Evolutionary conservation across 2,329 filamentous ascomycete species (phyloP).

Genomic region (Talaromyces sp.): DNA sequence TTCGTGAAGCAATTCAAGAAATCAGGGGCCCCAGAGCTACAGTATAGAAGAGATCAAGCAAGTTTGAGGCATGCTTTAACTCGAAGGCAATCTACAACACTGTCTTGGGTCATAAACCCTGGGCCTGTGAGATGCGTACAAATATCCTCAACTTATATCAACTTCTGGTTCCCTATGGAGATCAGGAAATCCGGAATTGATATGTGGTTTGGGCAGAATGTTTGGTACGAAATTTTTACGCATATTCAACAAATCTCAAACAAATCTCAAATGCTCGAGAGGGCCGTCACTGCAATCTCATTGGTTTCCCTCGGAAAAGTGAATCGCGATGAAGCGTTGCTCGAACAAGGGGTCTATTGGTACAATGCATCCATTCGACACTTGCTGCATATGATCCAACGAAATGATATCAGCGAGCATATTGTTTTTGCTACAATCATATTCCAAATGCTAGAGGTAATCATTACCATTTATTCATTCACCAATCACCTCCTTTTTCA

Average conservation of each 20-base stretch:
- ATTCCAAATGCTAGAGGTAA: background rate
- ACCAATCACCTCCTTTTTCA: background rate
- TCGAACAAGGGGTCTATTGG: background rate
- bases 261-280: background rate
- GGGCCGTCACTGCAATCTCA: background rate
- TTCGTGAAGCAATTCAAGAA: background rate
- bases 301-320: background rate
- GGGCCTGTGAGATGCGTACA: background rate
- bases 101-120: background rate
- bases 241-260: background rate
- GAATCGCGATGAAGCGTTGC: background rate
- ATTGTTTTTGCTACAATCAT: background rate
- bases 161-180: background rate
- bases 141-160: background rate
- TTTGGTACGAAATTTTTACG: background rate
- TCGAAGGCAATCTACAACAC: background rate
- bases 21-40: background rate
- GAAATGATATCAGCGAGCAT: background rate
- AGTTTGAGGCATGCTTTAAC: background rate
- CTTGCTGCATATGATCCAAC: background rate
- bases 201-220: background rate
- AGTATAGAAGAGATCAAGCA: too few species aligned
- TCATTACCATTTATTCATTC: background rate
- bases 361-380: background rate
- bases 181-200: background rate